phyloP scores from a whole-genome alignment of 768 basidiomycete species.

The Trametes villosa region DNA sequence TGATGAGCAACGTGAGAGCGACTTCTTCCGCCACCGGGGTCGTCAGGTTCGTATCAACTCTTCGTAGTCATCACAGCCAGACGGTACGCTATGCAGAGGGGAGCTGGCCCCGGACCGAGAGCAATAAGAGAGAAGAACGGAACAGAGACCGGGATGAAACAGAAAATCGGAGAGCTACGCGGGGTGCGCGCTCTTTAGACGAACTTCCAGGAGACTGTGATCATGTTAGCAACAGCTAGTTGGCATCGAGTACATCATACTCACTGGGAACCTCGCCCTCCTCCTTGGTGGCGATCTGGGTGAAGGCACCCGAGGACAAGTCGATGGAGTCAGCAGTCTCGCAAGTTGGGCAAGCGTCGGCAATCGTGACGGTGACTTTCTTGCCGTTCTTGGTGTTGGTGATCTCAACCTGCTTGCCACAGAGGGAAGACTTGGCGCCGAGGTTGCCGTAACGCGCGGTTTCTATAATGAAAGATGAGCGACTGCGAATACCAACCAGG shows the following conservation, averaged over 20 bases:
- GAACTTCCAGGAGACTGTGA: slow-evolving; percentile 37
- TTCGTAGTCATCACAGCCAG: slow-evolving; percentile 27
- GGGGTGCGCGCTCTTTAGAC: slow-evolving; percentile 15
- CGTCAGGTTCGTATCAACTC: slow-evolving; percentile 42
- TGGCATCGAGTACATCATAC: slow-evolving; percentile 29
- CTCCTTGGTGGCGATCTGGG: slow-evolving; percentile 49
- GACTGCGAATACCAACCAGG: neutral
- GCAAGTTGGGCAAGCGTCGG: slow-evolving; percentile 75
- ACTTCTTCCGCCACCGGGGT: slow-evolving; percentile 49
- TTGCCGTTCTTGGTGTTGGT: slow-evolving; percentile 63
- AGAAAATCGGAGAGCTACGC: neutral
- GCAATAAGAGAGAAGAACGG: slow-evolving; percentile 3
- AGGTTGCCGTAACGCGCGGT: slow-evolving; percentile 57
- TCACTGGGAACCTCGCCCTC: slow-evolving; percentile 64
- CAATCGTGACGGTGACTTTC: slow-evolving; percentile 66
- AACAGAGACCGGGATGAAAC: neutral
- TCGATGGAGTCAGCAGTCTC: slow-evolving; percentile 68
- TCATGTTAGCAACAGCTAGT: neutral
- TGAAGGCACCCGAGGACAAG: slow-evolving; percentile 72
- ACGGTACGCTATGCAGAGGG: slow-evolving; percentile 21
- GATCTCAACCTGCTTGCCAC: slow-evolving; percentile 68
- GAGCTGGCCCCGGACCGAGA: slow-evolving; percentile 18
- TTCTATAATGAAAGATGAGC: slow-evolving; percentile 26
- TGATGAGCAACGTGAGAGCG: slow-evolving; percentile 27
- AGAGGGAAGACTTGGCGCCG: slow-evolving; percentile 54